phyloP scores from a whole-genome alignment of 345 rosid species.

The Schrenkiella parvula region DNA sequence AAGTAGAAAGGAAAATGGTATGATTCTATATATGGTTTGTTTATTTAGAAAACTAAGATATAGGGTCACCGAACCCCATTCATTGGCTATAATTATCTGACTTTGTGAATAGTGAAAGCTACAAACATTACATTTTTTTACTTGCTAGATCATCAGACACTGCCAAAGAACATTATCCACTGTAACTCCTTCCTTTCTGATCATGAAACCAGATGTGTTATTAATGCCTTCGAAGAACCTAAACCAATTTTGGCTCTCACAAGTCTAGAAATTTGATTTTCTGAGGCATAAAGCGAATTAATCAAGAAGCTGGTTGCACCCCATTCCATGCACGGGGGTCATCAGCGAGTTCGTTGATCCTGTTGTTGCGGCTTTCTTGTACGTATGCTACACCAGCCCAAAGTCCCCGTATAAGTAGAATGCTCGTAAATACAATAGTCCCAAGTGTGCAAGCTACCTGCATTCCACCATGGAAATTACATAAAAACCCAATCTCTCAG shows the following conservation, averaged over 20 bases:
- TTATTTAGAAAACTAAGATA: neutral
- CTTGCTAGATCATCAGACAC: constrained; percentile 12
- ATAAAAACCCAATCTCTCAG: neutral
- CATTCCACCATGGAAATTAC: neutral
- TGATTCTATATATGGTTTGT: constrained; percentile 12
- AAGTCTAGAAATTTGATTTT: neutral
- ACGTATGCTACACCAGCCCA: constrained; percentile 39
- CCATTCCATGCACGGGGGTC: constrained; percentile 35
- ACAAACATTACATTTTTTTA: constrained; percentile 11
- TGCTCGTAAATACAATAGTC: constrained; percentile 36
- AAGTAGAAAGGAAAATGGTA: neutral
- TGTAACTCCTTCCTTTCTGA: constrained; percentile 12
- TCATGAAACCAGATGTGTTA: constrained; percentile 20
- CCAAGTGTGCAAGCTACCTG: constrained; percentile 36
- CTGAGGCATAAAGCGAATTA: neutral
- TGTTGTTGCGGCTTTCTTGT: constrained; percentile 34
- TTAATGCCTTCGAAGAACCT: constrained; percentile 13
- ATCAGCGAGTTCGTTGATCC: constrained; percentile 30
- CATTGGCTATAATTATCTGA: neutral
- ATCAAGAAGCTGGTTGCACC: constrained; percentile 33
- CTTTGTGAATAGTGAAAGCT: constrained; percentile 11
- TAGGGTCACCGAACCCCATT: neutral
- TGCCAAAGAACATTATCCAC: constrained; percentile 1
- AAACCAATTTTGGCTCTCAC: constrained; percentile 8
- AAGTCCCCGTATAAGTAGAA: constrained; percentile 36